These are phyloP conservation scores for Fusarium ambrosium DNA, from an alignment of 2,329 filamentous ascomycete species.

Conservation along the genomic window DNA sequence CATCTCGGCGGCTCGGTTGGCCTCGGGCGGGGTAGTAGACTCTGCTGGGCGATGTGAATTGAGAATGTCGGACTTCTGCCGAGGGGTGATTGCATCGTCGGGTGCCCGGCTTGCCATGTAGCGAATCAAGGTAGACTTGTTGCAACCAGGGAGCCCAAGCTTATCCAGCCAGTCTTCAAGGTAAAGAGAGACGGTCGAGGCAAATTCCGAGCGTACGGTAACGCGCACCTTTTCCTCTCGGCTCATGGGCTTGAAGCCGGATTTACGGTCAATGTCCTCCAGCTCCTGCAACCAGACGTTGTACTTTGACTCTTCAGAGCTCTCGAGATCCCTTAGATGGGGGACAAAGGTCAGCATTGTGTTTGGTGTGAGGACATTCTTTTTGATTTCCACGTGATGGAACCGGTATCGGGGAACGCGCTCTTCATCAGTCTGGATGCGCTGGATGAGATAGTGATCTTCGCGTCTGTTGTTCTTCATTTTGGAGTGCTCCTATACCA, in stretches of 20 bases:
- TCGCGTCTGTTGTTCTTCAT: constrained; percentile 61
- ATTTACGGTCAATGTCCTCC: constrained; percentile 69
- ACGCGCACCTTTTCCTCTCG: constrained; percentile 64
- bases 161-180: constrained; percentile 67
- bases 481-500: constrained; percentile 58
- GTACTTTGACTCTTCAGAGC: constrained; percentile 68
- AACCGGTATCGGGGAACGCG: constrained; percentile 71
- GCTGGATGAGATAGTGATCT: constrained; percentile 56
- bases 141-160: constrained; percentile 65
- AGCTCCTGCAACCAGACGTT: constrained; percentile 70
- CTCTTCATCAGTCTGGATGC: constrained; percentile 64
- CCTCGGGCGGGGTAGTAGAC: constrained; percentile 55
- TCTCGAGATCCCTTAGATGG: constrained; percentile 69
- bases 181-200: constrained; percentile 65
- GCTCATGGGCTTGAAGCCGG: constrained; percentile 68
- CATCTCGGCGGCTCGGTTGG: constrained; percentile 59
- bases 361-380: constrained; percentile 71
- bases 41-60: constrained; percentile 61
- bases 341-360: constrained; percentile 73
- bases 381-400: constrained; percentile 71
- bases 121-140: constrained; percentile 65
- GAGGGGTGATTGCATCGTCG: constrained; percentile 64
- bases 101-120: constrained; percentile 65
- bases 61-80: constrained; percentile 66
- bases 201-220: constrained; percentile 65